A percentile compares a stretch with the other conserved stretches of the same genome.
These are phyloP conservation scores for Xylariaceae sp. DNA, from an alignment of 2,329 filamentous ascomycete species.

Conservation along the genomic window DNA sequence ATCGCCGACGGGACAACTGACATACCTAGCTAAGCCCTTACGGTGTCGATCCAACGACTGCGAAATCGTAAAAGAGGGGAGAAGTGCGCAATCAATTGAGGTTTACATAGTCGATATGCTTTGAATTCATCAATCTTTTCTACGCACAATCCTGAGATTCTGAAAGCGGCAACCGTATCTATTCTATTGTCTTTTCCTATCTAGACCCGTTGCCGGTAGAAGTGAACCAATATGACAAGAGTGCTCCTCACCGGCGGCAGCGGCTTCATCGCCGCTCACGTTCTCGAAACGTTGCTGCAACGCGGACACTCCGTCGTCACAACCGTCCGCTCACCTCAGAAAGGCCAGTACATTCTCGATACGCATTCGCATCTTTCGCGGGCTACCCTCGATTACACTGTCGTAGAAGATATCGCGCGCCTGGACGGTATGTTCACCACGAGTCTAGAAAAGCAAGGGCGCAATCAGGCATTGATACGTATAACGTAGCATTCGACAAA, in stretches of 20 bases:
- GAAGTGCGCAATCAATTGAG: too few relatives aligned
- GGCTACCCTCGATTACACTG: slow-evolving; percentile 38
- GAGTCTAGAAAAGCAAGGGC: background rate
- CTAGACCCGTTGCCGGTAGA: background rate
- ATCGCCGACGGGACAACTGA: background rate
- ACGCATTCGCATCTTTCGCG: slow-evolving; percentile 36
- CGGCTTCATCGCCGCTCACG: slow-evolving; percentile 48
- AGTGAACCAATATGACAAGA: slow-evolving; percentile 36
- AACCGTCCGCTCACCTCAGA: slow-evolving; percentile 48
- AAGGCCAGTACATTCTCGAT: slow-evolving; percentile 45
- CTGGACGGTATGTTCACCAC: too few relatives aligned
- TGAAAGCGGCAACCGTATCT: too few relatives aligned
- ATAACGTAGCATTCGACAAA: slow-evolving; percentile 61
- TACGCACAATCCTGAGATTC: too few relatives aligned
- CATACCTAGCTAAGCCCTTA: too few relatives aligned
- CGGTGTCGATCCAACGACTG: background rate
- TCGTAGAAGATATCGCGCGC: too few relatives aligned
- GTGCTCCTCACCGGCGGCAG: slow-evolving; percentile 42
- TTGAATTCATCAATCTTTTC: too few relatives aligned
- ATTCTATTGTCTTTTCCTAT: too few relatives aligned
- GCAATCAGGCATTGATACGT: background rate
- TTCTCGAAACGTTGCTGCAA: slow-evolving; percentile 47
- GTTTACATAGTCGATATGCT: too few relatives aligned
- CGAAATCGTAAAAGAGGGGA: too few relatives aligned
- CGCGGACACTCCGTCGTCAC: slow-evolving; percentile 47